Base-by-base conservation (phyloP, 257 asterid genomes). In the Penstemon barbatus region DNA sequence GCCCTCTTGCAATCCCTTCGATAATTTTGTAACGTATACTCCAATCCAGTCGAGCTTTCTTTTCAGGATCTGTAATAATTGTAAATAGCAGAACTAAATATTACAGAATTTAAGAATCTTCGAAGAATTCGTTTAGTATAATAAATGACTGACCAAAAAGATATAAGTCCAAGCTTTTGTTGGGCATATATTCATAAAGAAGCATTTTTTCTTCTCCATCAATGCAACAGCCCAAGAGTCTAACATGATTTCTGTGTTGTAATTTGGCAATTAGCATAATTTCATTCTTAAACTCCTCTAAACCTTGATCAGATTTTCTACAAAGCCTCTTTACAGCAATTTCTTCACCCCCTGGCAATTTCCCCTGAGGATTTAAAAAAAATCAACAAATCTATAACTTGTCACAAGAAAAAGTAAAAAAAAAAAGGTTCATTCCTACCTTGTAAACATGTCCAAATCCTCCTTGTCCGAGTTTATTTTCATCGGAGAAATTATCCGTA, bases 1-100 rank as follows among this genome's bases (percentile, higher is more conserved):
- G 87, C 69, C 98, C 98, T 79, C 98, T 69, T 6, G 96, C 98
- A 53, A 92, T 88, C 70, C 97, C 98, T 81, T 85, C 92, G 40
- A 92, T 90, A 63, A 92, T 86, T 42, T 36, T 73, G 45, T 86
- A 84, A 18, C 97, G 80, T 72, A 75, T 78, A 43, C 66, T 80
- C 97, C 97, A 89, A 68, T 85, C 87, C 44, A 92, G 86, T 63
- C 54, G 78, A 4, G 71, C 55, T 74, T 77, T 79, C 77, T 83
- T 89, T 48, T 57, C 89, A 33, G 81, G 25, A 68, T 87, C 98
- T 89, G 85, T 18, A 40, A 48, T n/a, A 55, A 54, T 45, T 66
- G 61, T 25, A 45, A 51, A 57, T 8, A 15, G 40, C 55, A 61
- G 8, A 46, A 75, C 2, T 25, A 1, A 25, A 25, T 1, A 1